These are phyloP conservation scores for Penicillium egyptiacum DNA, from an alignment of 495 filamentous ascomycete genomes.

Conservation along the genomic window DNA sequence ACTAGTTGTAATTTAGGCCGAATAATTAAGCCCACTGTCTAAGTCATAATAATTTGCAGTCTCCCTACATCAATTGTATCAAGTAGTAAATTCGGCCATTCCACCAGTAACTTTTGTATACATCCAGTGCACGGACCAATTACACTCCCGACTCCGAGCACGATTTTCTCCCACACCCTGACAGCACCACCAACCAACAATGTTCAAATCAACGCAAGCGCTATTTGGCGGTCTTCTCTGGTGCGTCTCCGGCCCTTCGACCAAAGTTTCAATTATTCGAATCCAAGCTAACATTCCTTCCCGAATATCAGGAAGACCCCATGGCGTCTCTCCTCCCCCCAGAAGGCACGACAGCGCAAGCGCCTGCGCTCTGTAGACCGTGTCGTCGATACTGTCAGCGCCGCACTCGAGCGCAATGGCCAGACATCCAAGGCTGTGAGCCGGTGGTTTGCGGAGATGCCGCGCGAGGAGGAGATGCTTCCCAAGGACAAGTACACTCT, in stretches of 20 bases:
- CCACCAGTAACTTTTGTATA: conserved; percentile 10
- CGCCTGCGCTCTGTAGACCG: conserved; percentile 83
- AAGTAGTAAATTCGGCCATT: neutral
- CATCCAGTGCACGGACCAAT: conserved; percentile 29
- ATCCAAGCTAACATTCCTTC: conserved; percentile 16
- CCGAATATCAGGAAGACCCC: conserved; percentile 80
- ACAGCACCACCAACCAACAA: conserved; percentile 22
- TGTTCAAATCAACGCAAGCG: conserved; percentile 74
- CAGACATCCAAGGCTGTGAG: conserved; percentile 70
- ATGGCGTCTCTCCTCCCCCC: conserved; percentile 86
- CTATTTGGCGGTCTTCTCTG: conserved; percentile 82
- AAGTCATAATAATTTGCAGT: neutral
- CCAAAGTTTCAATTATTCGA: neutral
- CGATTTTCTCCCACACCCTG: conserved; percentile 29
- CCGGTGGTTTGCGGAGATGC: conserved; percentile 93
- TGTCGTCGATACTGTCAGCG: conserved; percentile 73
- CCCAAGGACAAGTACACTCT: conserved; percentile 97
- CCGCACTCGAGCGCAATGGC: conserved; percentile 69
- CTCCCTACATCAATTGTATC: neutral
- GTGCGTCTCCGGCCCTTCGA: conserved; percentile 43
- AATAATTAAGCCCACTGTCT: neutral
- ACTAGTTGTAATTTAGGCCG: neutral
- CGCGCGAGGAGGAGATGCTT: conserved; percentile 92
- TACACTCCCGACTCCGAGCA: conserved; percentile 29
- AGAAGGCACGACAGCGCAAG: conserved; percentile 86